Evolutionary conservation across 768 basidiomycete genomes (phyloP).

Genomic region (Phlegmacium glaucopus): DNA sequence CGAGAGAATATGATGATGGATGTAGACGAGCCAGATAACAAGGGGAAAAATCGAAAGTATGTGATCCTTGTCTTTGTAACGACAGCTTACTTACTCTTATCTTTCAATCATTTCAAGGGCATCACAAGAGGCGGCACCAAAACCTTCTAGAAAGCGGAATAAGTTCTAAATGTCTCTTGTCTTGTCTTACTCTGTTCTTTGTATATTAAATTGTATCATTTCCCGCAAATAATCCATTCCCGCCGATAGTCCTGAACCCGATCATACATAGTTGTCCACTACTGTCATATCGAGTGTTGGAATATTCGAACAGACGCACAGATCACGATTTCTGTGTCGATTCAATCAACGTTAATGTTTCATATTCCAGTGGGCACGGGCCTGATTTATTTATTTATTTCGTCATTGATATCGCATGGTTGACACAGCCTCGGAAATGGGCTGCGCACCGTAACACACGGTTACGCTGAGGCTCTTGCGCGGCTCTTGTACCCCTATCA

Average conservation of each 20-base stretch:
- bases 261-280: background rate
- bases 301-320: too few relatives aligned
- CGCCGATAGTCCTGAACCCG: background rate
- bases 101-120: slow-evolving; percentile 23
- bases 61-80: slow-evolving; percentile 19
- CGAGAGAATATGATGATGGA: slow-evolving; percentile 54
- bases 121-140: slow-evolving; percentile 39
- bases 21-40: slow-evolving; percentile 56
- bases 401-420: too few relatives aligned
- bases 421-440: too few relatives aligned
- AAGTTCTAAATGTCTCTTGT: slow-evolving; percentile 33
- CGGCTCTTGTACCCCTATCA: too few relatives aligned
- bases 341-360: too few relatives aligned
- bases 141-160: slow-evolving; percentile 56
- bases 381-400: too few relatives aligned
- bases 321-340: too few relatives aligned
- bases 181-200: slow-evolving; percentile 3
- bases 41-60: slow-evolving; percentile 62
- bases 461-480: too few relatives aligned
- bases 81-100: slow-evolving; percentile 3
- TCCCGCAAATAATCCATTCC: background rate
- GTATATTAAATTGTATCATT: background rate
- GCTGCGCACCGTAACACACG: too few relatives aligned
- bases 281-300: too few relatives aligned
- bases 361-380: too few relatives aligned